Percentiles rank a stretch among this genome's conserved stretches.
Evolutionary conservation across 1,284 basidiomycete species (phyloP).

Genomic region (Rugiboletus extremiorientalis): DNA sequence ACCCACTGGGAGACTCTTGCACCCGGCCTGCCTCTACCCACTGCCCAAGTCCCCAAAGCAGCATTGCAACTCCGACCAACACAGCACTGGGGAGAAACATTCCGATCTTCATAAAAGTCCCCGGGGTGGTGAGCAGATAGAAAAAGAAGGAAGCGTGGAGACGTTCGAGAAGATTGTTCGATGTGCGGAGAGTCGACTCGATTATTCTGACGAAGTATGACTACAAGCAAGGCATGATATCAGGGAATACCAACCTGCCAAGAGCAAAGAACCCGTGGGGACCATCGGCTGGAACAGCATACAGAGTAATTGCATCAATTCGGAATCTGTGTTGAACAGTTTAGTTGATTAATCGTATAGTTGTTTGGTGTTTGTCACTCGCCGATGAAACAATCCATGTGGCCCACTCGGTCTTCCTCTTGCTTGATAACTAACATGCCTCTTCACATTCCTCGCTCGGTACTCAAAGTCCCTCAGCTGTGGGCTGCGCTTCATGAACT

Average conservation of each 20-base stretch:
- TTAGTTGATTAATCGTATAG: conserved; percentile 3
- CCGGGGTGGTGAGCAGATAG: conserved; percentile 78
- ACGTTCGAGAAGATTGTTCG: conserved; percentile 91
- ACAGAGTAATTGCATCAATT: conserved; percentile 93
- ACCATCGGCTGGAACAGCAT: conserved; percentile 82
- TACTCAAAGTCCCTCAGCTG: conserved; percentile 53
- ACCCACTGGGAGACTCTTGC: conserved; percentile 10
- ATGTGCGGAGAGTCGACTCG: conserved; percentile 85
- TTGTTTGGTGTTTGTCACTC: conserved; percentile 18
- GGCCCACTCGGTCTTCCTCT: conserved; percentile 72
- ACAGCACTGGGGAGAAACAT: conserved; percentile 86
- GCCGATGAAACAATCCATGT: conserved; percentile 80
- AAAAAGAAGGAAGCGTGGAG: conserved; percentile 97
- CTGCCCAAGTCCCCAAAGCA: conserved; percentile 72
- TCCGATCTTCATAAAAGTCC: conserved; percentile 87
- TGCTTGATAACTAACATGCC: conserved; percentile 69
- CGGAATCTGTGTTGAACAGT: conserved; percentile 62
- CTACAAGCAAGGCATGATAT: background rate
- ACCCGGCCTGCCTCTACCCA: conserved; percentile 73
- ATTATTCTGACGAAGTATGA: conserved; percentile 52
- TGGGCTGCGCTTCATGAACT: conserved; percentile 40
- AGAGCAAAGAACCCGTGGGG: conserved; percentile 96
- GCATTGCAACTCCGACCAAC: conserved; percentile 78
- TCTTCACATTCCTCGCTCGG: conserved; percentile 60
- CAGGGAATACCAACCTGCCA: conserved; percentile 59